Evolutionary conservation across 495 filamentous ascomycete species (phyloP).

Genomic region (Terfezia boudieri): DNA sequence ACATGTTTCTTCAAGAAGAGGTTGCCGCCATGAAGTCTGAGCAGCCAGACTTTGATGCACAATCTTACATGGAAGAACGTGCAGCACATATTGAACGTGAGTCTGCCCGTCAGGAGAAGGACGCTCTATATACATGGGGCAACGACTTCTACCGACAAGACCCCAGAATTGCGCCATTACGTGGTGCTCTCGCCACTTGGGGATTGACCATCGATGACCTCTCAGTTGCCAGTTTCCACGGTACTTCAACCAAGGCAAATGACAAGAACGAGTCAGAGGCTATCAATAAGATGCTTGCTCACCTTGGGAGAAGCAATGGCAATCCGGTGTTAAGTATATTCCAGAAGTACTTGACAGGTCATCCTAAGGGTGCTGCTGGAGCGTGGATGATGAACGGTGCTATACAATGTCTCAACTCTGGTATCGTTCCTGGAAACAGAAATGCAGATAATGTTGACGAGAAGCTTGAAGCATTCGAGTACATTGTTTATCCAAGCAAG

Average conservation of each 20-base stretch:
- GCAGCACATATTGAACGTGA: conserved; percentile 73
- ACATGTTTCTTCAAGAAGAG: conserved; percentile 81
- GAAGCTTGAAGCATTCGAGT: conserved; percentile 89
- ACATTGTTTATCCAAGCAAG: conserved; percentile 88
- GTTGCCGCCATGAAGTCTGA: conserved; percentile 74
- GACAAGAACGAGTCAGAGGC: conserved; percentile 99
- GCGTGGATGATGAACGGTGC: conserved; percentile 99
- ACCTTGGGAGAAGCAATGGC: conserved; percentile 85
- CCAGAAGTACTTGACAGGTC: conserved; percentile 97
- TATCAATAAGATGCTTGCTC: conserved; percentile 86
- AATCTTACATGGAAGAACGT: conserved; percentile 69
- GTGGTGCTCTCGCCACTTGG: conserved; percentile 90
- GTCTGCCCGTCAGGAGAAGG: conserved; percentile 70
- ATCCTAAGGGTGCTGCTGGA: conserved; percentile 96
- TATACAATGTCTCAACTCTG: conserved; percentile 79
- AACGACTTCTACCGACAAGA: conserved; percentile 99
- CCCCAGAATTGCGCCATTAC: conserved; percentile 74
- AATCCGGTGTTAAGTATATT: conserved; percentile 94
- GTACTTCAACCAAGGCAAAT: conserved; percentile 93
- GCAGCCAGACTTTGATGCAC: conserved; percentile 44
- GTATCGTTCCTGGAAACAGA: conserved; percentile 85
- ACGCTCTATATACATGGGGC: conserved; percentile 70
- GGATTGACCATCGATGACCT: conserved; percentile 94
- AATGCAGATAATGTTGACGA: conserved; percentile 96
- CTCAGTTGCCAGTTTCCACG: conserved; percentile 89